Base-by-base conservation (phyloP, 176 grass and related monocot genomes). In the Hordeum marinum region DNA sequence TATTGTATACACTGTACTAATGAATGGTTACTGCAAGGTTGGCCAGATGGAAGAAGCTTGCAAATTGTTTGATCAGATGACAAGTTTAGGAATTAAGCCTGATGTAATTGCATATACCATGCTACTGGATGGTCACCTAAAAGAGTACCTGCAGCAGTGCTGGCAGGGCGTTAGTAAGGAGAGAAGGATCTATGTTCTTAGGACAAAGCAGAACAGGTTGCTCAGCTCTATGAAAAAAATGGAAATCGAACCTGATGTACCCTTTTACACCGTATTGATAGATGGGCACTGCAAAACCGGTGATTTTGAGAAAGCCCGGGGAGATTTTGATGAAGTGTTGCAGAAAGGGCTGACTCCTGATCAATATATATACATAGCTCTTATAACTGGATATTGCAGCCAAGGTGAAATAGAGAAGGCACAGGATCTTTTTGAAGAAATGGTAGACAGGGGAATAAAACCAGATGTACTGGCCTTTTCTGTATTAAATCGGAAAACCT, bases 191-290 rank as follows among this genome's bases (percentile, higher is more conserved):
- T 68, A 80, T 76, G 37, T 81, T 86, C 61, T 87, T 83, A 89
- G 76, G 72, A 86, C 58, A 52, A 87, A 87, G 46, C 65, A 87
- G 57, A 54, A 68, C 7, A 77, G 32, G 62, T 76, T 87, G 63
- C 80, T 72, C 67, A 78, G 70, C 41, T 32, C 45, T 41, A 92
- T 97, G 94, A 76, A 80, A 85, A 63, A 76, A 57, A 57, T 55
- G 65, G 61, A 85, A 20, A 80, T 92, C 4, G 54, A 97, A 66
- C 90, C 83, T 75, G 94, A 97, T 69, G 85, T 90, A 54, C 77
- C 79, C 18, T 97, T 80, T 72, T 97, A 97, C 61, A 97, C 92
- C n/a, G 86, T 92, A 70, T 87, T 97, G 88, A 92, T 97, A 80
- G 72, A 97, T 92, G 86, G 88, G 3, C 78, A 83, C 6, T 97